Evolutionary conservation across 1,284 basidiomycete genomes (phyloP), one percentile per base, ranked within the genome.

Genomic region (Cryptococcus jaspeensis): DNA sequence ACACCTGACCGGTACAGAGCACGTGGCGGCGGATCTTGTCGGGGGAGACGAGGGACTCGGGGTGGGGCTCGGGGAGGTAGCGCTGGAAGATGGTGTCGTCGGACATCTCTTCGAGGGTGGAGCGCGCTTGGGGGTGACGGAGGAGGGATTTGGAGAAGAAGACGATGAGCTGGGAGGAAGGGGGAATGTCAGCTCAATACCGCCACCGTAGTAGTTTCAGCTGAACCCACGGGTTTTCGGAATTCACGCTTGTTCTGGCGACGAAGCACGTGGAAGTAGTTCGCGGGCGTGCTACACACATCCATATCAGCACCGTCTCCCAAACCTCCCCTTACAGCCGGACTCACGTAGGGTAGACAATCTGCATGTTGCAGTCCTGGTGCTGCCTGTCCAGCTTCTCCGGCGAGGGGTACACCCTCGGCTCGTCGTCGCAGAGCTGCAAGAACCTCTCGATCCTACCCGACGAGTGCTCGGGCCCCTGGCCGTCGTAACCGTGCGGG

Each of bases 321-420:
- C 28, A 32, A 9, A 4, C 4, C 28, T 9, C 28, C 28, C 28
- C 28, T 32, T 32, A 32, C 28, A 35, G n/a, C n/a, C 18, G 45
- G 2, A 82, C 87, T 76, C 72, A 88, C 84, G 94, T 94, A 18
- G 91, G 89, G 80, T 98, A 98, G 40, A 96, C 91, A 64, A 98
- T 88, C 79, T 98, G 95, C 92, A 99, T 94, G 78, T 99, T 99
- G 79, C 92, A 95, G 77, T 99, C 96, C 81, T 99, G 96, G 75
- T 97, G 93, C 74, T 96, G 92, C 55, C 96, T 83, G 75, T 94
- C 90, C 64, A 94, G 81, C 83, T 95, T 94, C 78, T 96, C 87
- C 1, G 84, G 83, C 0, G 86, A 85, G 5, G 96, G 96, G 85
- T 87, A 98, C 64, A 88, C 75, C 76, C 94, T 84, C 11, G 95